These are phyloP conservation scores for Emericellopsis terricola DNA, from an alignment of 495 filamentous ascomycete genomes.

Conservation along the genomic window DNA sequence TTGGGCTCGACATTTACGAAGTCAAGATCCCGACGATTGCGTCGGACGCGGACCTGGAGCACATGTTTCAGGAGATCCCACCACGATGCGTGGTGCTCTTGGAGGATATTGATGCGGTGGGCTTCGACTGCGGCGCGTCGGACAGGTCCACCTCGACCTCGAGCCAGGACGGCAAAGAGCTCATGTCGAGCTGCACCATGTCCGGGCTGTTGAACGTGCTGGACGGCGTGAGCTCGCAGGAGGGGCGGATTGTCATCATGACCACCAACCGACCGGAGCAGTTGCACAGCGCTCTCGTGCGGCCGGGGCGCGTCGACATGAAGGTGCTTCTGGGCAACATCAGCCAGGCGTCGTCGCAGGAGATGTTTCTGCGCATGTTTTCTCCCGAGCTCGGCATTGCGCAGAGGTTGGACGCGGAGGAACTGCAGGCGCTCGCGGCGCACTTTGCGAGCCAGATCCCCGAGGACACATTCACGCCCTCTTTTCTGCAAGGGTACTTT, in stretches of 20 bases:
- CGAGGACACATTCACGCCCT: conserved; percentile 38
- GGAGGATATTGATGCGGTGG: conserved; percentile 49
- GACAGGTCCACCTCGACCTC: conserved; percentile 1
- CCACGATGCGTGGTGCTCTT: conserved; percentile 45
- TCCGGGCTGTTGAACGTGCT: conserved; percentile 55
- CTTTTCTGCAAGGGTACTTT: conserved; percentile 49
- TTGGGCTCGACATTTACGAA: conserved; percentile 46
- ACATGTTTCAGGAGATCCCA: conserved; percentile 40
- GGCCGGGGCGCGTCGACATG: conserved; percentile 53
- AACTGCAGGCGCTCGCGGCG: conserved; percentile 23
- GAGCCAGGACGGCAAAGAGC: neutral
- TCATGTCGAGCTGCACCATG: conserved; percentile 30
- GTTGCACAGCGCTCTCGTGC: conserved; percentile 47
- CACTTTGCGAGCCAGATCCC: conserved; percentile 34
- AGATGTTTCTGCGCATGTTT: conserved; percentile 34
- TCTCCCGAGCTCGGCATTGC: conserved; percentile 8
- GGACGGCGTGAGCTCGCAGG: conserved; percentile 50
- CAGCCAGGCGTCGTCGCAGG: conserved; percentile 19
- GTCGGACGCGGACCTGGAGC: conserved; percentile 27
- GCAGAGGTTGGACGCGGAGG: conserved; percentile 4
- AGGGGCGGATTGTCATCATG: conserved; percentile 59
- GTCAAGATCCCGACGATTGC: conserved; percentile 33
- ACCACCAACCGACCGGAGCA: conserved; percentile 53
- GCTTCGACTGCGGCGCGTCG: conserved; percentile 19
- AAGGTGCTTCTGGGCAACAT: conserved; percentile 39